Base-by-base conservation (phyloP, 768 basidiomycete species). In the Lactarius quietus region DNA sequence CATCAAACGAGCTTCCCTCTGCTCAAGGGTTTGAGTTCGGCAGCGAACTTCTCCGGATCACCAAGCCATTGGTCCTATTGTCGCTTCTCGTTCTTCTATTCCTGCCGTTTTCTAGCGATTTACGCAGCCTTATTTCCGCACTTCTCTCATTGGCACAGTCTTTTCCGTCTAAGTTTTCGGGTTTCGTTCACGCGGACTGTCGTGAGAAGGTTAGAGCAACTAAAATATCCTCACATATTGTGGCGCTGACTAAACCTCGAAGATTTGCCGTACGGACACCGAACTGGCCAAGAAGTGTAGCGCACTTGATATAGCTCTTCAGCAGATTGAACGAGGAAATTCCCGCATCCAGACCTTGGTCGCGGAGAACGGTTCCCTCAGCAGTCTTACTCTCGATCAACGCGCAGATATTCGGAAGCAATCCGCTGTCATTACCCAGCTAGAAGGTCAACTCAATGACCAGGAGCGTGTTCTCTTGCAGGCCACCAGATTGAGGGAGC, bases 231-330 rank as follows among this genome's bases (percentile, higher is more conserved):
- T 41, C n/a, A 18, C 51, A 8, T 61, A 15, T n/a, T 18, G 3
- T 28, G 26, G 14, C 15, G 7, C 51, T 61, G 60, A 61, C 36
- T 14, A 20, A 20, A 6, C 8, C 5, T 20, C 17, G 20, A 26
- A 61, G 60, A 53, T 53, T 28, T 14, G 26, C 28, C 51, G 48
- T 38, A 41, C 36, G 8, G 28, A 41, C 12, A 6, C 10, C 45
- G 52, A 53, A 39, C 18, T 61, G 12, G 38, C 52, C 18, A 51
- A 39, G 60, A 61, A 61, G 29, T n/a, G 26, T 36, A 39, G 18
- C 38, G 28, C 51, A 17, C 51, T 61, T 18, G 35, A 61, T 53
- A 61, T 53, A 48, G 59, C 59, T 18, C 35, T 61, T 52, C 59
- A 39, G 14, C 59, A 53, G 51, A 39, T 53, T 26, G 26, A 52